Conservation (phyloP, 768 basidiomycete genomes). For the Pulveroboletus sp. region DNA sequence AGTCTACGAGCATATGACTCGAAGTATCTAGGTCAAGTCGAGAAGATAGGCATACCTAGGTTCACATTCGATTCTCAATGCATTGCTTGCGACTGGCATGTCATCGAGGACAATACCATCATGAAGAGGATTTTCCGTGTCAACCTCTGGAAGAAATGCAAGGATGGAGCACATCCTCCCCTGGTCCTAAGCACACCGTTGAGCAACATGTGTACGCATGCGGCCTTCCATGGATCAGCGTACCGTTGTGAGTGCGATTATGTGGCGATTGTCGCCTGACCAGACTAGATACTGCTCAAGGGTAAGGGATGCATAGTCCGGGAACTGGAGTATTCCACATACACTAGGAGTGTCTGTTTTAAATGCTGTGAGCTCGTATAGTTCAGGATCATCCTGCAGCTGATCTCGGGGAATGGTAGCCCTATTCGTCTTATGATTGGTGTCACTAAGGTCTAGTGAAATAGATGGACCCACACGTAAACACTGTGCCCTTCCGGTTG, state of each 20-base stretch:
- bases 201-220: neutral
- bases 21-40: neutral
- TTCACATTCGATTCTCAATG: constrained; percentile 35
- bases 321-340: neutral
- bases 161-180: constrained; percentile 39
- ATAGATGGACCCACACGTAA: constrained; percentile 40
- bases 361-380: constrained; percentile 31
- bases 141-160: constrained; percentile 38
- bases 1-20: constrained; percentile 31
- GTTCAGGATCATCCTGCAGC: constrained; percentile 43
- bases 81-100: constrained; percentile 32
- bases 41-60: constrained; percentile 32
- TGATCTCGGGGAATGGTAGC: constrained; percentile 40
- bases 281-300: constrained; percentile 23
- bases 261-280: constrained; percentile 26
- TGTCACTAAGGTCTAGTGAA: constrained; percentile 2
- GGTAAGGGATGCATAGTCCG: neutral
- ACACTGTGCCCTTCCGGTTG: constrained; percentile 33
- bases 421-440: constrained; percentile 29
- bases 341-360: constrained; percentile 23
- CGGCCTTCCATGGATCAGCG: constrained; percentile 1
- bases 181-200: constrained; percentile 22
- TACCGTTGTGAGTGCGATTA: constrained; percentile 22
- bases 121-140: constrained; percentile 32
- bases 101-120: constrained; percentile 24